phyloP scores from a whole-genome alignment of 2,329 filamentous ascomycete species.

The Xylariaceae sp. region DNA sequence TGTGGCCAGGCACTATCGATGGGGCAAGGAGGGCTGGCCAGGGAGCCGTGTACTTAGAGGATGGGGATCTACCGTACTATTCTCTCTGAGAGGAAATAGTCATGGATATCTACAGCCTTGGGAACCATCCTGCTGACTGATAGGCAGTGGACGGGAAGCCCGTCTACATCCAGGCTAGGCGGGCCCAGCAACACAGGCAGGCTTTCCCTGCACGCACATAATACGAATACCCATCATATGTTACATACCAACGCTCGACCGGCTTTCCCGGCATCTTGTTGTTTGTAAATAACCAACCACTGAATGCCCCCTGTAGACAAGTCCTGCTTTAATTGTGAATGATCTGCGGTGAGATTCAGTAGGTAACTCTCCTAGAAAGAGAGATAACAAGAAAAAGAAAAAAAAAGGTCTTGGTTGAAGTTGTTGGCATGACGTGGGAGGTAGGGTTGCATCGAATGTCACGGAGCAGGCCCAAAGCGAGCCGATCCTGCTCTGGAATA shows the following conservation, averaged over 20 bases:
- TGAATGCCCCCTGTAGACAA: no score
- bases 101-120: not conserved
- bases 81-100: slow-evolving; percentile 9
- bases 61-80: not conserved
- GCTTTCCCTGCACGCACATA: slow-evolving; percentile 15
- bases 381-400: no score
- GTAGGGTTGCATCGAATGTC: no score
- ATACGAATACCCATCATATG: slow-evolving; percentile 10
- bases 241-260: slow-evolving; percentile 5
- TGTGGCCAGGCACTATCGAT: slow-evolving; percentile 1
- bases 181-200: slow-evolving; percentile 12
- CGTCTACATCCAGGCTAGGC: slow-evolving; percentile 8
- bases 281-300: no score
- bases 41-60: slow-evolving; percentile 1
- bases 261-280: no score
- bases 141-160: not conserved
- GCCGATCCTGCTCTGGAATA: no score
- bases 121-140: not conserved
- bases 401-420: no score
- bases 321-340: no score
- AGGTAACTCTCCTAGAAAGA: no score
- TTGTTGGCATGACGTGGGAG: no score
- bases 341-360: no score
- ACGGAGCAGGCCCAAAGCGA: no score
- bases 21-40: slow-evolving; percentile 2